Base-by-base conservation (phyloP, 23 red algal genomes). In the Gracilaria vermiculophylla region DNA sequence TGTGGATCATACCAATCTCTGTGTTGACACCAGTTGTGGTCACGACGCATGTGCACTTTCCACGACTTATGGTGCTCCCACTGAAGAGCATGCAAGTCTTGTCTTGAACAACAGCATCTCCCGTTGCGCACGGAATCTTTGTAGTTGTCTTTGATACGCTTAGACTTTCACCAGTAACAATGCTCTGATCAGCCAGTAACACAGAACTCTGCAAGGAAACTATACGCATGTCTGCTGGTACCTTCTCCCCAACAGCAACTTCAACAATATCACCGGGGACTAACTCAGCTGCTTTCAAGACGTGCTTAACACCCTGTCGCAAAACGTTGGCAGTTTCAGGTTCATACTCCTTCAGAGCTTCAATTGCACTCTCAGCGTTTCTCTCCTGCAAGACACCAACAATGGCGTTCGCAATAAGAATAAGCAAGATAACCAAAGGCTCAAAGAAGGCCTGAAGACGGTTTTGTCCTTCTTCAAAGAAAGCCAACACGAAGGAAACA, bases 241-340 rank as follows among this genome's bases (percentile, higher is more conserved):
- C 96, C 56, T 94, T 94, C 56, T 83, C 81, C 8, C 96, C 96
- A 10, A 95, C 88, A 2, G 92, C 78, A 53, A 98, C 92, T 69
- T 95, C 88, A 21, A 98, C 81, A 74, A 98, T 78, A 85, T 98
- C 96, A 29, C 96, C 96, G 5, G 96, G 96, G 20, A 98, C 96
- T 21, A 98, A 88, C 27, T 92, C 96, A 13, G 76, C 60, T 2
- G 96, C 86, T 25, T 69, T 61, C 25, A 98, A 58, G 45, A 81
- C 65, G 45, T 45, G 40, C 51, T 80, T 45, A 4, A 50, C 61
- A 37, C 96, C 93, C 1, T 88, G 53, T 11, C 96, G 87, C 54
- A 98, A 14, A 16, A 93, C 92, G 36, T 78, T 95, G 4, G 96
- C 96, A 35, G 77, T 67, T 61, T 98, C 96, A 35, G 96, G 92